phyloP scores from a whole-genome alignment of 2,329 filamentous ascomycete species.

The Phialocephala sp. region DNA sequence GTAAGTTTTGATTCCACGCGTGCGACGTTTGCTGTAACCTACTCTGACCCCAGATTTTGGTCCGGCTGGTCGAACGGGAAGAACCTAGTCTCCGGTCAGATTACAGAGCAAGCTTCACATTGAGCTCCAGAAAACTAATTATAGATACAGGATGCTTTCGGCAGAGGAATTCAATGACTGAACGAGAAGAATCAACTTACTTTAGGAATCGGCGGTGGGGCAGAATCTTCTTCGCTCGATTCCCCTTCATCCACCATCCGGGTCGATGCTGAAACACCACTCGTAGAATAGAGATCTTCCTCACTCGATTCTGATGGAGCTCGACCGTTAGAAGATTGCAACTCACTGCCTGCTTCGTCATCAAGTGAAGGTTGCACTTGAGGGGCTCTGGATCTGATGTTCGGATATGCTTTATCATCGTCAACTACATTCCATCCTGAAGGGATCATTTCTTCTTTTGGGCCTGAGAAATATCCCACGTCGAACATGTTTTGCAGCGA shows the following conservation, averaged over 20 bases:
- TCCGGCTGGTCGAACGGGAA: slow-evolving; percentile 40
- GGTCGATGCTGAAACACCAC: slow-evolving; percentile 43
- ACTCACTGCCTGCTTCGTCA: slow-evolving; percentile 30
- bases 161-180: neutral
- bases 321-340: slow-evolving; percentile 42
- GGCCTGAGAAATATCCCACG: slow-evolving; percentile 66
- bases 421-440: slow-evolving; percentile 71
- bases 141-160: neutral
- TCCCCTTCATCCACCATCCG: slow-evolving; percentile 64
- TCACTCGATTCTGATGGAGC: slow-evolving; percentile 56
- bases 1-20: slow-evolving; percentile 44
- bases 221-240: slow-evolving; percentile 58
- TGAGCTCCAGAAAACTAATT: neutral
- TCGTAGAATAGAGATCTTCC: slow-evolving; percentile 49
- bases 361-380: slow-evolving; percentile 32
- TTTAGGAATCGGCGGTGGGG: slow-evolving; percentile 22
- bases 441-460: slow-evolving; percentile 66
- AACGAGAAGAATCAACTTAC: slow-evolving; percentile 33
- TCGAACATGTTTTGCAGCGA: slow-evolving; percentile 77
- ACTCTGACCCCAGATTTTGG: slow-evolving; percentile 37
- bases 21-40: slow-evolving; percentile 41
- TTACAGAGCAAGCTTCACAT: neutral
- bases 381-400: slow-evolving; percentile 53
- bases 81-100: slow-evolving; percentile 41
- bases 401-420: slow-evolving; percentile 60